Percentiles rank a stretch among this genome's conserved stretches.
phyloP scores from a whole-genome alignment of 1,139 yeast genomes.

The Blastobotrys serpentis region DNA sequence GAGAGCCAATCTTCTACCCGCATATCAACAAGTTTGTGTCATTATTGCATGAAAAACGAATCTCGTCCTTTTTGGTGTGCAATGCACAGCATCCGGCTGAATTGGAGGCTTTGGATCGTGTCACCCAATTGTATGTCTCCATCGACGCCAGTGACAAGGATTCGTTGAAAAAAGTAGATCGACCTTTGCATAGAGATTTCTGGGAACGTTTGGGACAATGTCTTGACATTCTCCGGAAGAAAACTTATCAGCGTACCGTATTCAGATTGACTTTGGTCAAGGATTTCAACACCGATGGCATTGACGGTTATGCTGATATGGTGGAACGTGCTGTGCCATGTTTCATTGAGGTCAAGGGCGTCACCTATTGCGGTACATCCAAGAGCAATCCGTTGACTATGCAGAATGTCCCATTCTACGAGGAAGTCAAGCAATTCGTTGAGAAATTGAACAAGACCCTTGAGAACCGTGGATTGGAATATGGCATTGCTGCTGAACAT shows the following conservation, averaged over 20 bases:
- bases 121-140: slow-evolving; percentile 87
- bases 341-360: slow-evolving; percentile 90
- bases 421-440: slow-evolving; percentile 81
- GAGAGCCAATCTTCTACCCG: slow-evolving; percentile 93
- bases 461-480: slow-evolving; percentile 59
- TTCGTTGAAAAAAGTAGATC: slow-evolving; percentile 77
- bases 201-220: slow-evolving; percentile 88
- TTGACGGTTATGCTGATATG: slow-evolving; percentile 84
- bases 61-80: slow-evolving; percentile 86
- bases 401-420: slow-evolving; percentile 94
- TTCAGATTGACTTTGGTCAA: slow-evolving; percentile 88
- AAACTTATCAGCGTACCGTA: slow-evolving; percentile 83
- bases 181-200: slow-evolving; percentile 86
- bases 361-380: slow-evolving; percentile 84
- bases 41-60: slow-evolving; percentile 73
- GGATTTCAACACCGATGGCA: slow-evolving; percentile 84
- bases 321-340: slow-evolving; percentile 81
- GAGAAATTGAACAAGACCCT: slow-evolving; percentile 59
- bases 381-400: slow-evolving; percentile 88
- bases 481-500: slow-evolving; percentile 91
- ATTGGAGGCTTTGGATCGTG: slow-evolving; percentile 63
- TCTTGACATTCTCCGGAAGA: slow-evolving; percentile 75
- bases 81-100: slow-evolving; percentile 95
- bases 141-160: slow-evolving; percentile 87
- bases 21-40: slow-evolving; percentile 80